These are phyloP conservation scores for Lactarius psammicola DNA, from an alignment of 768 basidiomycete genomes.

Conservation along the genomic window DNA sequence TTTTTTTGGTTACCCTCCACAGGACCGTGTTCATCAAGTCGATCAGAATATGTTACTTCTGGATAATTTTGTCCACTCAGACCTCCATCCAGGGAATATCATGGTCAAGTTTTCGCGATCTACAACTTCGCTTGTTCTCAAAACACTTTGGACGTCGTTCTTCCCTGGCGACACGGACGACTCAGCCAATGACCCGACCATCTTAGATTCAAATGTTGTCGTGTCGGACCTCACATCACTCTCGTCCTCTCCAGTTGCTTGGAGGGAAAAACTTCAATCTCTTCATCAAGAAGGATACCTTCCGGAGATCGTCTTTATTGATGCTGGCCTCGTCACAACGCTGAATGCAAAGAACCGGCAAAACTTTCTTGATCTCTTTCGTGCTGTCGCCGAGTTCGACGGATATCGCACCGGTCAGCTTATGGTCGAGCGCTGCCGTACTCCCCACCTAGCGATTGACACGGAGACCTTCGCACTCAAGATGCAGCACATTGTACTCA, in stretches of 20 bases:
- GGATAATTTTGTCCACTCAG: slow-evolving; percentile 96
- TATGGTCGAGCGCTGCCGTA: slow-evolving; percentile 93
- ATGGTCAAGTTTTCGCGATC: slow-evolving; percentile 96
- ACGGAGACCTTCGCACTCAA: slow-evolving; percentile 94
- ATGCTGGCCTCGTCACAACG: slow-evolving; percentile 91
- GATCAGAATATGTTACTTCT: slow-evolving; percentile 92
- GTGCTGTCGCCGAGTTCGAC: slow-evolving; percentile 94
- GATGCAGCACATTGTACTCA: slow-evolving; percentile 94
- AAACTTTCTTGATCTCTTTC: slow-evolving; percentile 97
- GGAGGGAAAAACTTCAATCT: slow-evolving; percentile 64
- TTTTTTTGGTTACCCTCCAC: background rate
- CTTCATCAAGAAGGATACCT: slow-evolving; percentile 74
- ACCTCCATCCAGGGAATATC: slow-evolving; percentile 92
- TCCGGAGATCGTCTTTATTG: slow-evolving; percentile 94
- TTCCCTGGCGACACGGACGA: slow-evolving; percentile 40
- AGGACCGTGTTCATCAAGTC: slow-evolving; percentile 16
- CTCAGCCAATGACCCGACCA: slow-evolving; percentile 14
- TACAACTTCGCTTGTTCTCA: slow-evolving; percentile 60
- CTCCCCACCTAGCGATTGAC: slow-evolving; percentile 87
- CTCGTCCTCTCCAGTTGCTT: slow-evolving; percentile 55
- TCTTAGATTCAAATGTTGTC: slow-evolving; percentile 42
- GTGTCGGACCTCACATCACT: slow-evolving; percentile 68
- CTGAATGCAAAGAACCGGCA: slow-evolving; percentile 77
- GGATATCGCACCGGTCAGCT: slow-evolving; percentile 93
- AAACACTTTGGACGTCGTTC: slow-evolving; percentile 55